phyloP scores from a whole-genome alignment of 768 basidiomycete genomes.

The Lactarius trivialis region DNA sequence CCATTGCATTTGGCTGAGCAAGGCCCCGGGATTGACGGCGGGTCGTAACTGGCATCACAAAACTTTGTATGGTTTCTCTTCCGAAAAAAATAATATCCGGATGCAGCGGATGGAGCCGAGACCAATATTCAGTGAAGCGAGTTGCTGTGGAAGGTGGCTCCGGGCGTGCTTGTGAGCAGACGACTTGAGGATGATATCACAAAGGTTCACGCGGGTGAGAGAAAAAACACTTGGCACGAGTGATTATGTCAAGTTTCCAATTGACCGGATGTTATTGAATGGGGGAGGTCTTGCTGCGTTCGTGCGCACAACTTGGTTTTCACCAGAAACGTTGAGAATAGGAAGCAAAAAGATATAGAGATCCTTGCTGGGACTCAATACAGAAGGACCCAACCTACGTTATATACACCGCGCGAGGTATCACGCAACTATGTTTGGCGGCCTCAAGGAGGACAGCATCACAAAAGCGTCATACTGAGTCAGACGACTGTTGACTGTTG shows the following conservation, averaged over 20 bases:
- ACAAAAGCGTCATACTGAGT: slow-evolving; percentile 9
- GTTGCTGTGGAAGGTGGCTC: background rate
- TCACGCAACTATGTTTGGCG: background rate
- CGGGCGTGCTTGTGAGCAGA: background rate
- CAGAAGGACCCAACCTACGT: background rate
- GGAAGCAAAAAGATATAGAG: background rate
- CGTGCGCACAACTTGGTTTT: background rate
- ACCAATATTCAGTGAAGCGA: background rate
- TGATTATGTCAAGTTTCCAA: background rate
- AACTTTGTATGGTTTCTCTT: background rate
- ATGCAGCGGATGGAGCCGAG: background rate
- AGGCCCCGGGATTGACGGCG: slow-evolving; percentile 4
- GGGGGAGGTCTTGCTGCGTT: background rate
- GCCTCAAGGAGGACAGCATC: background rate
- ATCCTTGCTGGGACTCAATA: background rate
- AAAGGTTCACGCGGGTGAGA: background rate
- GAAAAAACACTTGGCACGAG: background rate
- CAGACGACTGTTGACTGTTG: background rate
- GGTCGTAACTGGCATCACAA: slow-evolving; percentile 13
- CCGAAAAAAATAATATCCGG: background rate
- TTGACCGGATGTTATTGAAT: background rate
- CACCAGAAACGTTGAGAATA: background rate
- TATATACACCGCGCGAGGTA: slow-evolving; percentile 4
- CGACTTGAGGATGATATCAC: background rate
- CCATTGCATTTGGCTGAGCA: background rate